These are phyloP conservation scores for Picochlorum costavermella DNA, from an alignment of 139 green algal species.

Conservation along the genomic window DNA sequence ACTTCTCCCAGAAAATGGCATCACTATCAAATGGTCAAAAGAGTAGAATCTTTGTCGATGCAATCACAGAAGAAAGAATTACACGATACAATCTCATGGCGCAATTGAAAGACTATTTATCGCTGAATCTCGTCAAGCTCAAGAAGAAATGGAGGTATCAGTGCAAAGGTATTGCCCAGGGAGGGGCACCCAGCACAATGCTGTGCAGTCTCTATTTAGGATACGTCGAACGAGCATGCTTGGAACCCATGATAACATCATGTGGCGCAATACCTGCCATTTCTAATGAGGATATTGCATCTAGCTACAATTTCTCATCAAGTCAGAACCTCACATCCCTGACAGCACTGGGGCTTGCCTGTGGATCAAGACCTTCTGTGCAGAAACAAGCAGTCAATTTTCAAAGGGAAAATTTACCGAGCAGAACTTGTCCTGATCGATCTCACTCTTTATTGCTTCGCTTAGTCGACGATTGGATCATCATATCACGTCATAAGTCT, in stretches of 20 bases:
- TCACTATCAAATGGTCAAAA: slow-evolving; percentile 7
- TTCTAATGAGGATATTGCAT: neutral
- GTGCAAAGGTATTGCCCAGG: slow-evolving; percentile 65
- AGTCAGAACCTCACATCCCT: too few species aligned
- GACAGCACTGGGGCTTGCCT: too few species aligned
- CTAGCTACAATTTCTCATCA: slow-evolving; percentile 14
- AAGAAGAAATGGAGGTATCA: slow-evolving; percentile 62
- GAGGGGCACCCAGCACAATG: slow-evolving; percentile 68
- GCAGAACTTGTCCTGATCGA: neutral
- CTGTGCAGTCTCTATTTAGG: slow-evolving; percentile 88
- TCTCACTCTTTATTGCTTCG: slow-evolving; percentile 55
- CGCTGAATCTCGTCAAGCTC: slow-evolving; percentile 57
- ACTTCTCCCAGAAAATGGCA: slow-evolving; percentile 12
- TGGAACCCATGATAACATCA: slow-evolving; percentile 48
- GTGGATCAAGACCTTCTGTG: too few species aligned
- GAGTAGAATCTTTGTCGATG: slow-evolving; percentile 27
- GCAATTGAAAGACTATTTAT: slow-evolving; percentile 64
- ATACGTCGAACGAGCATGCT: slow-evolving; percentile 56
- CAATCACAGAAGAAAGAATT: slow-evolving; percentile 31
- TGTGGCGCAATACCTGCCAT: neutral
- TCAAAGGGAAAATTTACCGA: neutral
- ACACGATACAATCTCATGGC: slow-evolving; percentile 21
- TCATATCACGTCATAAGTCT: slow-evolving; percentile 50
- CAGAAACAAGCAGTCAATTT: too few species aligned
- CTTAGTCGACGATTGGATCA: slow-evolving; percentile 81